phyloP scores from a whole-genome alignment of 2,329 filamentous ascomycete species.

The Chaetomium olivaceum region DNA sequence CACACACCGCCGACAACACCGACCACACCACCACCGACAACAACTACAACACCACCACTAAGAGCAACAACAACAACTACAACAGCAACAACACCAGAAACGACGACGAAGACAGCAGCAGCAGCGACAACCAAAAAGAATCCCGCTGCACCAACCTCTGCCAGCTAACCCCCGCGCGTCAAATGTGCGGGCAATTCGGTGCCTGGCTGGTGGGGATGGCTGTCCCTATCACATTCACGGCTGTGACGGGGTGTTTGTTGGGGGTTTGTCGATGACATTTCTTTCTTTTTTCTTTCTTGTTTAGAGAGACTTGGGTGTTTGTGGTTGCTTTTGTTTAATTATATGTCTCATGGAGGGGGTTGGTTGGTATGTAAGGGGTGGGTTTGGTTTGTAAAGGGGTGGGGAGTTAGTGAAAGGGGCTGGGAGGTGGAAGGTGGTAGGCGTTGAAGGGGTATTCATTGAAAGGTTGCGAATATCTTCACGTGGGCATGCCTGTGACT shows the following conservation, averaged over 20 bases:
- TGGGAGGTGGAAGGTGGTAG: not conserved
- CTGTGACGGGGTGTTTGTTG: not conserved
- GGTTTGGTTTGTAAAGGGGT: not conserved
- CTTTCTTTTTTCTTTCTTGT: not conserved
- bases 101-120: not conserved
- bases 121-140: not conserved
- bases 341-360: no score
- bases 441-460: no score
- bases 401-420: no score
- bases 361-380: no score
- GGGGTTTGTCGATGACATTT: not conserved
- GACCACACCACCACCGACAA: not conserved
- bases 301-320: no score
- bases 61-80: no score
- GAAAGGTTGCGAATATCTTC: no score
- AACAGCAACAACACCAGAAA: not conserved
- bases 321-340: no score
- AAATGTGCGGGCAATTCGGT: constrained; percentile 15
- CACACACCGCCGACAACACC: not conserved
- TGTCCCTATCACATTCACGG: constrained; percentile 16
- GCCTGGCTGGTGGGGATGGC: constrained; percentile 23
- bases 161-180: constrained; percentile 9
- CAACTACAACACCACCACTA: not conserved
- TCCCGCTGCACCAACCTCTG: constrained; percentile 19
- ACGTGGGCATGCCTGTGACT: no score